These are phyloP conservation scores for Cylindrotheca closterium DNA, from an alignment of 108 stramenopile species.

Conservation along the genomic window DNA sequence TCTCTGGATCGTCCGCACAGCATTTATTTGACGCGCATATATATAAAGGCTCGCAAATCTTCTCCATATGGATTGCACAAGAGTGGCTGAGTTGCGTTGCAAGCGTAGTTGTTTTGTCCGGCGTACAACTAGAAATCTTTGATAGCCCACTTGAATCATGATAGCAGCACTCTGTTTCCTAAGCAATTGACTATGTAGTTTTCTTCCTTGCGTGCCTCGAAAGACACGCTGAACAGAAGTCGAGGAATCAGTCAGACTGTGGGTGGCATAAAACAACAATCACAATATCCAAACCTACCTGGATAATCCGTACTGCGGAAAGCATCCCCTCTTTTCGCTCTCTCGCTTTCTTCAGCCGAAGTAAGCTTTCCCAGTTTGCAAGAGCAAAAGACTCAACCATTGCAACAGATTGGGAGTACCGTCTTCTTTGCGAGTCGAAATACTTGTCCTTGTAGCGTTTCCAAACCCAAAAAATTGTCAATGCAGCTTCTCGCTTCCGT, in stretches of 20 bases:
- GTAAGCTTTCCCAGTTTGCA: constrained; percentile 9
- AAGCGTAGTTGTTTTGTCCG: no score
- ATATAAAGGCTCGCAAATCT: constrained; percentile 2
- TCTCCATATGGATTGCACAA: constrained; percentile 42
- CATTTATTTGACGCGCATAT: constrained; percentile 4
- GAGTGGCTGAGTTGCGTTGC: constrained; percentile 21
- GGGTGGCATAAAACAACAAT: no score
- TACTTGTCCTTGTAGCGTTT: constrained; percentile 36
- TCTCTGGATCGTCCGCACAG: constrained; percentile 30
- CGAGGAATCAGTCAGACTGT: no score
- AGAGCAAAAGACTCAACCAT: constrained; percentile 48
- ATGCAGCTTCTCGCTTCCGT: constrained; percentile 41
- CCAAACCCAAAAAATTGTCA: constrained; percentile 40
- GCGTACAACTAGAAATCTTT: no score
- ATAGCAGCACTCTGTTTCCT: no score
- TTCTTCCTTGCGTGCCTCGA: constrained; percentile 16
- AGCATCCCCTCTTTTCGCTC: constrained; percentile 15
- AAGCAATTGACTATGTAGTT: not conserved
- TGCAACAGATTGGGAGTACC: constrained; percentile 44
- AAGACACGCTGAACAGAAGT: constrained; percentile 13
- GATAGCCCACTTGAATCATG: no score
- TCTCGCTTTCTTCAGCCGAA: constrained; percentile 22
- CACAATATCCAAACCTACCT: constrained; percentile 37
- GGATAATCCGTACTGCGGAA: constrained; percentile 25
- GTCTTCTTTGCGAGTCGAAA: constrained; percentile 28